Evolutionary conservation across 2,329 filamentous ascomycete genomes (phyloP), one percentile per base, ranked within the genome.

Genomic region (Colletotrichum liaoningense): DNA sequence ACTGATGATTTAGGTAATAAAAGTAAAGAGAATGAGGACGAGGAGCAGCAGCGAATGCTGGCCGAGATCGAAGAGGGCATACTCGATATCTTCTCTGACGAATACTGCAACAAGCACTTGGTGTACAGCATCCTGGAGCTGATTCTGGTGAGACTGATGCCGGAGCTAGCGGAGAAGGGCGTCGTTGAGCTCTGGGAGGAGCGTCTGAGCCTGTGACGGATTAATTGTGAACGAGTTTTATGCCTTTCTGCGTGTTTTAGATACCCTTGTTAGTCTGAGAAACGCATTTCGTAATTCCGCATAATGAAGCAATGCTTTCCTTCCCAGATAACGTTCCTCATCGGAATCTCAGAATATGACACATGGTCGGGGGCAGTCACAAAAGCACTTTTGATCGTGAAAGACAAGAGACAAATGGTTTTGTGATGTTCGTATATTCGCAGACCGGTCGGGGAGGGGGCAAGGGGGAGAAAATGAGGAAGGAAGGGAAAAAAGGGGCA

Each of bases 31-130:
- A 77, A 77, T 49, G 75, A 78, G 46, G 80, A 80, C 60, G 81
- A 84, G 65, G 84, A 88, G 26, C 85, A 89, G 65, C 83, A 85
- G 74, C 84, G 83, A 62, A 85, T 91, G 71, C 82, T 91, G 57
- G 82, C 84, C 73, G 88, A 92, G 77, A 88, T 94, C 75, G 90
- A 92, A 79, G 84, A 88, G 74, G 84, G 89, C 30, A 85, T 95
- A 58, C 86, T 98, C 59, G 91, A 93, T 77, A 86, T 95, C 49
- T 92, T 98, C 76, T 90, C 89, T 19, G 95, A 98, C 82, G 87
- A 89, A 64, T 98, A 98, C 84, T 93, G 95, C 83, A 99, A 99
- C 84, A 97, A 95, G 84, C 95, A 98, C 84, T 85, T 98, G 38
- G 86, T 98, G 77, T 98, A 97, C 79, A 88, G 91, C 57, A 87